Conservation (phyloP, 1,284 basidiomycete genomes). For the Microbotryum silenes-acaulis region DNA sequence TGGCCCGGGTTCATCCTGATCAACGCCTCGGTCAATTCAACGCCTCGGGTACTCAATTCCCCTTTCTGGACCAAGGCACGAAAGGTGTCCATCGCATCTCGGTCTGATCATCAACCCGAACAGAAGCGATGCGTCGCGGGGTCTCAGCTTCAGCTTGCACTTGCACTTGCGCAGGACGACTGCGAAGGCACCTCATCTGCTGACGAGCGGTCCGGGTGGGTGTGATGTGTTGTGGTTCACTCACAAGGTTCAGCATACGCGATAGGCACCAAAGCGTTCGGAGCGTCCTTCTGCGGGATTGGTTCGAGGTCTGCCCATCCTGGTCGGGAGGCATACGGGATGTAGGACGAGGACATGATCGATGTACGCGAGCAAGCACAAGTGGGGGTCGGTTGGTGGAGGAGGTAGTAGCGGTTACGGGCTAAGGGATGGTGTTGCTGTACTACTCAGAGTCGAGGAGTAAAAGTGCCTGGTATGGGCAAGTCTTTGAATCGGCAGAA, state of each 20-base stretch:
- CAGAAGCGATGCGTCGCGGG: not conserved
- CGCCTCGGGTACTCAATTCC: constrained; percentile 69
- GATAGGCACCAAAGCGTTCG: constrained; percentile 74
- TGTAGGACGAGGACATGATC: constrained; percentile 23
- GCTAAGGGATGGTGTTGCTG: not conserved
- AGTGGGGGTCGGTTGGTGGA: not conserved
- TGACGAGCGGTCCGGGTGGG: too few relatives aligned
- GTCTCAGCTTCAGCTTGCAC: not conserved
- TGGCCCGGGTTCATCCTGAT: constrained; percentile 85
- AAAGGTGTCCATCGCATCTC: constrained; percentile 85
- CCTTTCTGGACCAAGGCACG: constrained; percentile 65
- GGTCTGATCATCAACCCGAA: constrained; percentile 53
- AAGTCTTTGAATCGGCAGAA: too few relatives aligned
- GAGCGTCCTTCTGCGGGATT: constrained; percentile 67
- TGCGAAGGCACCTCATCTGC: not conserved
- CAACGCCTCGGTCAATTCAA: constrained; percentile 74
- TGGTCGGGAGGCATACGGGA: constrained; percentile 55
- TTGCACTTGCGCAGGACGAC: not conserved
- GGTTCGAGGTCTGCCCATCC: constrained; percentile 75
- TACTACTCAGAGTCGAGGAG: too few relatives aligned
- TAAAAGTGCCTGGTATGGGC: too few relatives aligned
- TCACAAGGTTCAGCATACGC: constrained; percentile 77
- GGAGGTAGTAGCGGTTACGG: too few relatives aligned
- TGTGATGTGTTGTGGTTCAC: constrained; percentile 35
- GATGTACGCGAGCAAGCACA: not conserved